These are phyloP conservation scores for Leishmania tarentolae DNA, from an alignment of 208 protist genomes.

Conservation along the genomic window DNA sequence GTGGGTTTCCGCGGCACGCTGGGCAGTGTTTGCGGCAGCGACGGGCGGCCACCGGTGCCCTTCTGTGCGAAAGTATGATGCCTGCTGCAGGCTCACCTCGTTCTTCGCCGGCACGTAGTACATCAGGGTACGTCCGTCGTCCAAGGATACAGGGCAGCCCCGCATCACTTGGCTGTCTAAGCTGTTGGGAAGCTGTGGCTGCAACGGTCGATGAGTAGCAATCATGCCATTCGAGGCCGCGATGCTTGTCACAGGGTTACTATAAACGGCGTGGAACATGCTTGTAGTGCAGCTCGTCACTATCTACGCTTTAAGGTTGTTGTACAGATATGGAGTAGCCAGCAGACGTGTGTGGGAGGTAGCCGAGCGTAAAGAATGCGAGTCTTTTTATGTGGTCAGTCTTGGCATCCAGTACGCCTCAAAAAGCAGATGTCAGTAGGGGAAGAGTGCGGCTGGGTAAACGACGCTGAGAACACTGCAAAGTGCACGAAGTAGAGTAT, in stretches of 20 bases:
- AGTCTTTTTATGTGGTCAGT: background rate
- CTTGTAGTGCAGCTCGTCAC: background rate
- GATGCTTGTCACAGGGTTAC: background rate
- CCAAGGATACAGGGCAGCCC: background rate
- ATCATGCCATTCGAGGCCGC: background rate
- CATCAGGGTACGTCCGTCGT: background rate
- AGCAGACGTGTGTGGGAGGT: background rate
- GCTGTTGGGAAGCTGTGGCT: background rate
- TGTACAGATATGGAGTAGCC: background rate
- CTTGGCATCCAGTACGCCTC: background rate
- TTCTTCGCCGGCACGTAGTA: background rate
- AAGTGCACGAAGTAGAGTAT: background rate
- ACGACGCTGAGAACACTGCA: background rate
- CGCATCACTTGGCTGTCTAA: background rate
- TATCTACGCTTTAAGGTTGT: no score
- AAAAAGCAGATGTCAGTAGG: background rate
- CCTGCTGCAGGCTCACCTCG: background rate
- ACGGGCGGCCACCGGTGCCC: background rate
- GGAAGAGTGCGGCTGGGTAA: background rate
- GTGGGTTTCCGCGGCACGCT: background rate
- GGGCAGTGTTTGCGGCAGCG: background rate
- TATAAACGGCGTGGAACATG: conserved; percentile 15
- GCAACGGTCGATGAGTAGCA: background rate
- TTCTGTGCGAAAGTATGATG: background rate
- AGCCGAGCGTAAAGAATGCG: background rate